Base-by-base conservation (phyloP, 345 rosid species). In the Salix arbutifolia region DNA sequence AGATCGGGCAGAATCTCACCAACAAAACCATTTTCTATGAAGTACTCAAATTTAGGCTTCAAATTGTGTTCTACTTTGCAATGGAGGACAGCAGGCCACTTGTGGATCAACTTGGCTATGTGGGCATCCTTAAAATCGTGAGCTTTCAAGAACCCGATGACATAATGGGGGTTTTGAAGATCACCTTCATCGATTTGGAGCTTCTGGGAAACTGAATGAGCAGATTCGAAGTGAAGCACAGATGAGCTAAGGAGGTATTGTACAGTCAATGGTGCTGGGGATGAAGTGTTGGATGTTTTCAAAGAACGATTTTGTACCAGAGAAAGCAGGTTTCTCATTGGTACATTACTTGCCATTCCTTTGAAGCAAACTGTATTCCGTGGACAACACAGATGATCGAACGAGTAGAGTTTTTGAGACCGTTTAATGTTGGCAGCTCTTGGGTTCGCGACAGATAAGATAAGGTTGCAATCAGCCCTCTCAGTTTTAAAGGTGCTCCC, bases 11-110 rank as follows among this genome's bases (percentile, higher is more conserved):
- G 77, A 48, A 58, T 75, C 53, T 61, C 40, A 61, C 81, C 79
- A 4, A 48, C 62, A 11, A 84, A 73, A 35, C 84, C 76, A n/a
- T 69, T 71, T 28, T 53, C 65, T 17, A 42, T 30, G 25, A 81
- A 53, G 67, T 52, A 78, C 44, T 77, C 81, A 33, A 81, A 7
- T 62, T 84, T 82, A 46, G 80, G 79, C 66, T 19, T 73, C 5
- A 81, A 64, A 60, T 68, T 79, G 28, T 44, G 18, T 44, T 78
- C 60, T 23, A 65, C 65, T 44, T 25, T 76, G 50, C 25, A 30
- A 0, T 3, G 62, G 23, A 81, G 82, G 37, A 78, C 42, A 10
- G 14, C 3, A 16, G 81, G 84, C 18, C 37, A 13, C 37, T 64
- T 78, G 31, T 30, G 65, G 23, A 78, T 42, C 81, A 84, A 58